These are phyloP conservation scores for Mycena rosella DNA, from an alignment of 768 basidiomycete genomes.

Conservation along the genomic window DNA sequence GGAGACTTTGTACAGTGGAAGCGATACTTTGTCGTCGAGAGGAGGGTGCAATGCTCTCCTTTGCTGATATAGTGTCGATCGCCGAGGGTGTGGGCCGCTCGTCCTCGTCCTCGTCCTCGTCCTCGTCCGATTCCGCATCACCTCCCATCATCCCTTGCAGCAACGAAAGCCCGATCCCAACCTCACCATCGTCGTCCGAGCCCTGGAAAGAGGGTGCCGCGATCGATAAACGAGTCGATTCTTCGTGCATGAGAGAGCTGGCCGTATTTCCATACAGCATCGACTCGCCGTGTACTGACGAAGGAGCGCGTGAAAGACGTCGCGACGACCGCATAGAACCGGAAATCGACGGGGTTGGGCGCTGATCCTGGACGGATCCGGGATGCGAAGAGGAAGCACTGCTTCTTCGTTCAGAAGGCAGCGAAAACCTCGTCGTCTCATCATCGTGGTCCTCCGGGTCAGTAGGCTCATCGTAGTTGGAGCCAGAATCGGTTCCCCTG, in stretches of 20 bases:
- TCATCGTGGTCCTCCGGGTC: conserved; percentile 30
- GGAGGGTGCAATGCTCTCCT: conserved; percentile 23
- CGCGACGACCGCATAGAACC: conserved; percentile 4
- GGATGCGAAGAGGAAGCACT: conserved; percentile 18
- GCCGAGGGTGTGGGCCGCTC: conserved; percentile 4
- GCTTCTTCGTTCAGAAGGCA: conserved; percentile 15
- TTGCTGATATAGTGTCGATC: conserved; percentile 1
- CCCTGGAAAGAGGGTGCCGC: conserved; percentile 34
- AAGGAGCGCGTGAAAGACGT: background rate
- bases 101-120: conserved; percentile 29
- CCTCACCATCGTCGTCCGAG: conserved; percentile 64
- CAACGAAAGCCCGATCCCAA: conserved; percentile 78
- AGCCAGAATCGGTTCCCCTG: conserved; percentile 26
- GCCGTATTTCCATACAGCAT: conserved; percentile 8
- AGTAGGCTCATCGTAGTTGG: conserved; percentile 27
- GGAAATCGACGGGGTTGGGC: conserved; percentile 15
- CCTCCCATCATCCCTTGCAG: conserved; percentile 64
- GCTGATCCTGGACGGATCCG: conserved; percentile 8
- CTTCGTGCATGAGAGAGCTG: conserved; percentile 23
- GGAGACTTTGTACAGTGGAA: conserved; percentile 14
- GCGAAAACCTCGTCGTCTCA: conserved; percentile 27
- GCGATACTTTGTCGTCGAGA: conserved; percentile 8
- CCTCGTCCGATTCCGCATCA: conserved; percentile 30
- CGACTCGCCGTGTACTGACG: conserved; percentile 14
- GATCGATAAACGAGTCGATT: conserved; percentile 38